Evolutionary conservation across 306 rosid species (phyloP).

Genomic region (Fagus crenata): DNA sequence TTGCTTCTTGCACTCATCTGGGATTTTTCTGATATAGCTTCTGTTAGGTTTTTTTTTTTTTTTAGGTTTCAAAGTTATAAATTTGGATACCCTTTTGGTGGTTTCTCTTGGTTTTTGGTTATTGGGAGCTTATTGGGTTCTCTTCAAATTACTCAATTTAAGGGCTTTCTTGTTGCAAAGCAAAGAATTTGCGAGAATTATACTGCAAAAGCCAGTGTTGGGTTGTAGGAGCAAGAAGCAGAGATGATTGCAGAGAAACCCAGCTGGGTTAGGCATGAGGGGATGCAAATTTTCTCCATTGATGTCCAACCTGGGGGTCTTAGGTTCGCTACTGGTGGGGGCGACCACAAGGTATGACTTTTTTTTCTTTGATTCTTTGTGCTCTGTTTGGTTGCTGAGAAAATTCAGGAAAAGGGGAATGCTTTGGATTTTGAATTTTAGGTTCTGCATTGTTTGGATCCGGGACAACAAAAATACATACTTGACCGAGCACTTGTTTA

Average conservation of each 20-base stretch:
- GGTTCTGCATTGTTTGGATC: neutral
- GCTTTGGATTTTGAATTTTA: slow-evolving; percentile 14
- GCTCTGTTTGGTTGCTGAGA: slow-evolving; percentile 11
- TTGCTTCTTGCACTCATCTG: neutral
- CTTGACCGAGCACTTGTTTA: neutral
- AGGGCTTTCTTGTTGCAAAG: neutral
- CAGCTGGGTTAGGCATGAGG: slow-evolving; percentile 92
- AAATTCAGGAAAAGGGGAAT: slow-evolving; percentile 2
- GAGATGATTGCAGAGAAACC: slow-evolving; percentile 95
- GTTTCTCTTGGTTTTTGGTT: neutral
- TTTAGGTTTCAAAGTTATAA: neutral
- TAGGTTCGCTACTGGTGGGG: slow-evolving; percentile 95
- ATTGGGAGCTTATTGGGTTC: neutral
- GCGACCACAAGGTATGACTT: slow-evolving; percentile 84
- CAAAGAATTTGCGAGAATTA: slow-evolving; percentile 8
- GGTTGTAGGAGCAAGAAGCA: slow-evolving; percentile 20
- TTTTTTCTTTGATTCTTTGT: slow-evolving; percentile 7
- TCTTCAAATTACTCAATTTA: neutral
- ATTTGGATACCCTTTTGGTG: neutral
- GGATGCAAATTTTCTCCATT: slow-evolving; percentile 96
- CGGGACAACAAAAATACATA: neutral
- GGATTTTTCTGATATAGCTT: neutral
- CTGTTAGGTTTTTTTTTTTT: neutral
- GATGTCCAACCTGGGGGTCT: slow-evolving; percentile 97
- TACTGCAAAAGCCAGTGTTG: slow-evolving; percentile 21